A percentile compares a stretch with the other conserved stretches of the same genome.
Conservation (phyloP, 345 rosid genomes). For the Populus davidiana region DNA sequence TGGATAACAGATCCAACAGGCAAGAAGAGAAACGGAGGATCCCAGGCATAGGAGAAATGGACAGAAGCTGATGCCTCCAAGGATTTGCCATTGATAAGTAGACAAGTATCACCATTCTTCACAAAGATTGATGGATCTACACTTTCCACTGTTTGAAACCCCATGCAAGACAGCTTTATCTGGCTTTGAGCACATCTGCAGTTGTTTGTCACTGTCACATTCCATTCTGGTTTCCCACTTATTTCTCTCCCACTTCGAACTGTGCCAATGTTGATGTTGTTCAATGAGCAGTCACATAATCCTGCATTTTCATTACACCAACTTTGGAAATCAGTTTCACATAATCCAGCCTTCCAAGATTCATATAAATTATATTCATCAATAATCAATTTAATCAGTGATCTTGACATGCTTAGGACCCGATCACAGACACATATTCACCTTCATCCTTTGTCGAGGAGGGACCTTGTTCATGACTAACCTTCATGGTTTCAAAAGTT, state of each 20-base stretch:
- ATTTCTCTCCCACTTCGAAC: not conserved
- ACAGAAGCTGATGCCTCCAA: not conserved
- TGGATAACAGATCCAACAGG: not conserved
- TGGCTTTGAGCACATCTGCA: conserved; percentile 15
- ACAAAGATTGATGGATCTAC: conserved; percentile 5
- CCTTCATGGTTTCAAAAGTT: not conserved
- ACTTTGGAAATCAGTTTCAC: not conserved
- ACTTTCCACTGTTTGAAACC: conserved; percentile 8
- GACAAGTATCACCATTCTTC: conserved; percentile 13
- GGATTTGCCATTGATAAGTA: conserved; percentile 17
- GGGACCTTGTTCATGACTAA: not conserved
- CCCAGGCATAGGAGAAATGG: conserved; percentile 29
- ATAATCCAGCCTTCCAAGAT: not conserved
- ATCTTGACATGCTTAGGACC: not conserved
- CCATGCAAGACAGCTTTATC: conserved; percentile 14
- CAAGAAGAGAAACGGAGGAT: conserved; percentile 20
- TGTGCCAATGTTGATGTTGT: conserved; percentile 14
- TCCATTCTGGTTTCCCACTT: conserved; percentile 25
- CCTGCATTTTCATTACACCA: not conserved
- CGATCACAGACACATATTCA: not conserved
- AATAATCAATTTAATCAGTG: not conserved
- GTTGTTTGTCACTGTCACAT: conserved; percentile 19
- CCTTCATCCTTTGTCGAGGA: not conserved
- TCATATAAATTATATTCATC: not conserved
- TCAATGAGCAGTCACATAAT: not conserved